phyloP scores from a whole-genome alignment of 1,284 basidiomycete genomes.

The Moesziomyces parantarcticus region DNA sequence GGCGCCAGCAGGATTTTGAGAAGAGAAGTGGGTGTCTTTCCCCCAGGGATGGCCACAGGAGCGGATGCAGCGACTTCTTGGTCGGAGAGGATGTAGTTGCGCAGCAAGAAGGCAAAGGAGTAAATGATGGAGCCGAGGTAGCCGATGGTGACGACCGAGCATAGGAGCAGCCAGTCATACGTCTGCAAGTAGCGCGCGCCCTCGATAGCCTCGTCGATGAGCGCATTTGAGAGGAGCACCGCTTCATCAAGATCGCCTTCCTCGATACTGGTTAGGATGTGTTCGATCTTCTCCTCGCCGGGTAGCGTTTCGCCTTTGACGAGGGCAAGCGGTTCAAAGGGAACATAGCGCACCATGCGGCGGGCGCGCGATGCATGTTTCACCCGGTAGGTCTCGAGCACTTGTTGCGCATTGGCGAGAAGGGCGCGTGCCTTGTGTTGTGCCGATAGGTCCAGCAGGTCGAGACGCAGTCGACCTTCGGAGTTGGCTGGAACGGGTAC shows the following conservation, averaged over 20 bases:
- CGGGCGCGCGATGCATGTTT: conserved; percentile 72
- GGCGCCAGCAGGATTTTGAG: conserved; percentile 31
- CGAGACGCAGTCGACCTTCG: conserved; percentile 66
- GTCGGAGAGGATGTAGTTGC: conserved; percentile 42
- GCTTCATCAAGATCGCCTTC: conserved; percentile 72
- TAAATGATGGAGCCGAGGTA: conserved; percentile 80
- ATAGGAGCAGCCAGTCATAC: conserved; percentile 81
- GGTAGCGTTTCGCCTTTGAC: conserved; percentile 55
- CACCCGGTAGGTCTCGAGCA: conserved; percentile 82
- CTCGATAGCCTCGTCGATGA: conserved; percentile 74
- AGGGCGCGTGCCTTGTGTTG: conserved; percentile 74
- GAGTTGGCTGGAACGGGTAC: conserved; percentile 67
- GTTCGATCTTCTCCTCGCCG: conserved; percentile 64
- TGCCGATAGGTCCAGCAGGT: conserved; percentile 58
- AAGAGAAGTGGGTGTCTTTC: background rate
- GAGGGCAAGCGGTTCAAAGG: conserved; percentile 28
- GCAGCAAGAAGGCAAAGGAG: conserved; percentile 60
- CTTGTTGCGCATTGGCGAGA: conserved; percentile 79
- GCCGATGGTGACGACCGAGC: conserved; percentile 76
- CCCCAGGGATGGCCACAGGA: background rate
- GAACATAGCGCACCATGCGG: conserved; percentile 52
- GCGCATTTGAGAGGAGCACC: conserved; percentile 71
- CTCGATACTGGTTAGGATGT: conserved; percentile 67
- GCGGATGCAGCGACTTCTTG: conserved; percentile 1
- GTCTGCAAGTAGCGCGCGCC: conserved; percentile 86